Evolutionary conservation across 1,284 basidiomycete genomes (phyloP), one percentile per base, ranked within the genome.

Genomic region (Cutaneotrichosporon mucoides): DNA sequence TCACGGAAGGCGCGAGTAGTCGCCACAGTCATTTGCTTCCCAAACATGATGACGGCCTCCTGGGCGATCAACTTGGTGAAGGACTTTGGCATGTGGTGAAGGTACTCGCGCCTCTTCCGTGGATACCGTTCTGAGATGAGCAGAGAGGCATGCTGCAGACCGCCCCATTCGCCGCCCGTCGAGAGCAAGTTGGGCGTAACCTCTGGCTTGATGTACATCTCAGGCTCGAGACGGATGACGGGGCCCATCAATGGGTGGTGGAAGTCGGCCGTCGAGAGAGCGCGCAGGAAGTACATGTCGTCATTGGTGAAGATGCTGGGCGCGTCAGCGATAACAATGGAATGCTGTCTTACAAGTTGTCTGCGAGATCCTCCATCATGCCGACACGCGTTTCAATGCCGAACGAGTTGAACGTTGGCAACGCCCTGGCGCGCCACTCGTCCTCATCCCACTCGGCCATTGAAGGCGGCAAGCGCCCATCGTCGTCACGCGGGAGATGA

Each of bases 371-470:
- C 5, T 67, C 55, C 24, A 75, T 15, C 66, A 65, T 73, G 1
- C 63, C 68, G 11, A 75, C 44, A 16, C 71, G 60, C 24, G 59
- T 61, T 55, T 76, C 74, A 45, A 76, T 76, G 34, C 61, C 65
- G 54, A 76, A 76, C 45, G 67, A 69, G 57, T 75, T 72, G 66
- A 76, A 76, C 33, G 60, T 71, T n/a, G 74, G 74, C 40, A 72
- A 38, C 6, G 69, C 52, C 48, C 57, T 43, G 5, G 58, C 53
- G 34, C 63, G 66, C 74, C 74, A 76, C 36, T 63, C 57, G 36
- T 57, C 51, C 64, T 76, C 73, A 50, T 61, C 57, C 10, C 55
- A 5, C 11, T 60, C 56, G n/a, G 11, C 35, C 11, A 61, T 49
- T 9, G 40, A n/a, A 2, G 49, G 16, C 5, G 57, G 44, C 7